These are phyloP conservation scores for Cystoderma amianthinum DNA, from an alignment of 768 basidiomycete genomes.

Conservation along the genomic window DNA sequence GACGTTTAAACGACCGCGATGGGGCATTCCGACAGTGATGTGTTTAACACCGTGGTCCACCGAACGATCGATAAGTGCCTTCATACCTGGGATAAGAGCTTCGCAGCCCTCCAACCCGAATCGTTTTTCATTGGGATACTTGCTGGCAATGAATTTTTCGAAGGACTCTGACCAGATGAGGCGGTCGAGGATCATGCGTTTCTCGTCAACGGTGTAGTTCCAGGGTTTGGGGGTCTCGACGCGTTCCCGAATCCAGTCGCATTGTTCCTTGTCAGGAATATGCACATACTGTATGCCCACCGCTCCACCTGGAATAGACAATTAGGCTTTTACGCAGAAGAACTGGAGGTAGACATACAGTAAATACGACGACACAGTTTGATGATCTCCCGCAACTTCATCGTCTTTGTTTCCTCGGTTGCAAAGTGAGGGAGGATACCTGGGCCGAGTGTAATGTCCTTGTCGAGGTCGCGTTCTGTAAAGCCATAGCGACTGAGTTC, in stretches of 20 bases:
- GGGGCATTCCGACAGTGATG: slow-evolving; percentile 98
- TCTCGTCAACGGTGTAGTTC: slow-evolving; percentile 98
- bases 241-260: slow-evolving; percentile 98
- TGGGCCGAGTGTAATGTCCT: slow-evolving; percentile 90
- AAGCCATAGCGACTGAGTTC: slow-evolving; percentile 94
- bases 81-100: slow-evolving; percentile 97
- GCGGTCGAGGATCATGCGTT: slow-evolving; percentile 97
- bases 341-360: slow-evolving; percentile 48
- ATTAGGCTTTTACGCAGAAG: too few species aligned
- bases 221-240: slow-evolving; percentile 93
- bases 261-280: slow-evolving; percentile 97
- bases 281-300: slow-evolving; percentile 91
- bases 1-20: slow-evolving; percentile 97
- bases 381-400: slow-evolving; percentile 91
- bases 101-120: slow-evolving; percentile 99
- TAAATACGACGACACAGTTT: slow-evolving; percentile 88
- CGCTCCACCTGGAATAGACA: slow-evolving; percentile 74
- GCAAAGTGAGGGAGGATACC: slow-evolving; percentile 96
- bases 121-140: slow-evolving; percentile 99
- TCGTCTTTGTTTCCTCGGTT: slow-evolving; percentile 75
- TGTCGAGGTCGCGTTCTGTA: slow-evolving; percentile 89
- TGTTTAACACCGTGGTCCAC: slow-evolving; percentile 95
- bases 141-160: slow-evolving; percentile 97
- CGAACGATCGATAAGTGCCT: slow-evolving; percentile 96
- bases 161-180: slow-evolving; percentile 99